Percentiles rank a stretch among this genome's conserved stretches.
Conservation (phyloP, 2,329 filamentous ascomycete genomes). For the Dryadomyces sulphureus region DNA sequence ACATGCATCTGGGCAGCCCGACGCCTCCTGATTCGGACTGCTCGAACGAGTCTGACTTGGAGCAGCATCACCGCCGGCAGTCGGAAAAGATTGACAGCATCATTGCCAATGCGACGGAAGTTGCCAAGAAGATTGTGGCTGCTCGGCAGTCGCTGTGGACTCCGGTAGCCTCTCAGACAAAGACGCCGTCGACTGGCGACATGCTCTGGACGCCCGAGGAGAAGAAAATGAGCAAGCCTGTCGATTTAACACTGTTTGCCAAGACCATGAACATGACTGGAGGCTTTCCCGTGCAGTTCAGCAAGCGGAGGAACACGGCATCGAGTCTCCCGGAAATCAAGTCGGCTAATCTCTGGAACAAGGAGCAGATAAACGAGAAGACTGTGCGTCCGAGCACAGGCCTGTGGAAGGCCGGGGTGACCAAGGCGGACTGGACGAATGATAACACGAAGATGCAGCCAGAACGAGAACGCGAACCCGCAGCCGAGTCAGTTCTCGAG, state of each 20-base stretch:
- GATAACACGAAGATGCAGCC: conserved; percentile 1
- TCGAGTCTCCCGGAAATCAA: neutral
- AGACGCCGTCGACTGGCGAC: conserved; percentile 3
- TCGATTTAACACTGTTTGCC: neutral
- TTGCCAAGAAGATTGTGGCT: neutral
- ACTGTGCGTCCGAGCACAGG: neutral
- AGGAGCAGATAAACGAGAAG: neutral
- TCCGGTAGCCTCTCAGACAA: conserved; percentile 3
- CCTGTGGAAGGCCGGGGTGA: neutral
- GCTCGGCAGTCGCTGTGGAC: conserved; percentile 14
- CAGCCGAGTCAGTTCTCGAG: no score
- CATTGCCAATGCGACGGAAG: conserved; percentile 1
- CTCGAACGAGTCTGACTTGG: conserved; percentile 21
- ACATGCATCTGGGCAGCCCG: conserved; percentile 31
- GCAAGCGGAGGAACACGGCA: neutral
- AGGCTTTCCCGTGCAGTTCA: neutral
- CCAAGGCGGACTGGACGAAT: neutral
- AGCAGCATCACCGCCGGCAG: conserved; percentile 13
- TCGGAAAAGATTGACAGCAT: conserved; percentile 8
- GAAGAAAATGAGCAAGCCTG: conserved; percentile 16
- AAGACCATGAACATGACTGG: neutral
- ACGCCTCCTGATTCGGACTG: conserved; percentile 37
- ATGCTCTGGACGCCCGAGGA: conserved; percentile 15
- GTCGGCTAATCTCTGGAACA: neutral
- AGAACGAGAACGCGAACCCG: no score